phyloP scores from a whole-genome alignment of 2,329 filamentous ascomycete genomes.

The Alternaria novae-zelandiae region DNA sequence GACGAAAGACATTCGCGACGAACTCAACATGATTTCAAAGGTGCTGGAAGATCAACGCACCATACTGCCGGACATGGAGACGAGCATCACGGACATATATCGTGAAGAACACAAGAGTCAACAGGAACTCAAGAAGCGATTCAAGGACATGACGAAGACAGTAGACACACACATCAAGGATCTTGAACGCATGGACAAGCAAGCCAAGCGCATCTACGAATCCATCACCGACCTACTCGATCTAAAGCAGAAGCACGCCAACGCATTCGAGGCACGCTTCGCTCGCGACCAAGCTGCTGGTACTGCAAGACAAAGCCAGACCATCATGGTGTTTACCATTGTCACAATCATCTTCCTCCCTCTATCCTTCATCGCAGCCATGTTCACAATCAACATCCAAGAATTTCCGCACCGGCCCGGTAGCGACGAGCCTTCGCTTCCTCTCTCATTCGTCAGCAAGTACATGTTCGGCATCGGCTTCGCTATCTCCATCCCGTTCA shows the following conservation, averaged over 20 bases:
- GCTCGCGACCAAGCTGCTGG: conserved; percentile 66
- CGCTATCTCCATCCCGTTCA: conserved; percentile 59
- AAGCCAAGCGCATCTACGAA: conserved; percentile 65
- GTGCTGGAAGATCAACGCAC: conserved; percentile 59
- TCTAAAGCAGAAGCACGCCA: conserved; percentile 73
- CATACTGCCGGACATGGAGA: conserved; percentile 57
- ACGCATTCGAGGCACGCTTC: conserved; percentile 69
- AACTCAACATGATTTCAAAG: conserved; percentile 67
- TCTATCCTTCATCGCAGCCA: conserved; percentile 61
- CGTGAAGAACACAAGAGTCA: conserved; percentile 46
- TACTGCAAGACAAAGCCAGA: conserved; percentile 63
- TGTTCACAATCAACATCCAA: conserved; percentile 62
- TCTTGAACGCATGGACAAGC: conserved; percentile 68
- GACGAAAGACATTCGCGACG: conserved; percentile 71
- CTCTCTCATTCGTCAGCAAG: conserved; percentile 59
- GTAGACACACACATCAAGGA: conserved; percentile 66
- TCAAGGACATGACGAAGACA: conserved; percentile 63
- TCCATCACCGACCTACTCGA: conserved; percentile 69
- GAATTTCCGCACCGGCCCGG: conserved; percentile 52
- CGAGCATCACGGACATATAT: conserved; percentile 50
- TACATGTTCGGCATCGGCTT: conserved; percentile 64
- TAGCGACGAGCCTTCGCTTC: conserved; percentile 46
- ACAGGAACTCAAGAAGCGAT: conserved; percentile 60
- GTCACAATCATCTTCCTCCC: conserved; percentile 66
- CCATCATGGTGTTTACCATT: conserved; percentile 66